Base-by-base conservation (phyloP, 2,329 filamentous ascomycete species). In the Curvularia spicifera region DNA sequence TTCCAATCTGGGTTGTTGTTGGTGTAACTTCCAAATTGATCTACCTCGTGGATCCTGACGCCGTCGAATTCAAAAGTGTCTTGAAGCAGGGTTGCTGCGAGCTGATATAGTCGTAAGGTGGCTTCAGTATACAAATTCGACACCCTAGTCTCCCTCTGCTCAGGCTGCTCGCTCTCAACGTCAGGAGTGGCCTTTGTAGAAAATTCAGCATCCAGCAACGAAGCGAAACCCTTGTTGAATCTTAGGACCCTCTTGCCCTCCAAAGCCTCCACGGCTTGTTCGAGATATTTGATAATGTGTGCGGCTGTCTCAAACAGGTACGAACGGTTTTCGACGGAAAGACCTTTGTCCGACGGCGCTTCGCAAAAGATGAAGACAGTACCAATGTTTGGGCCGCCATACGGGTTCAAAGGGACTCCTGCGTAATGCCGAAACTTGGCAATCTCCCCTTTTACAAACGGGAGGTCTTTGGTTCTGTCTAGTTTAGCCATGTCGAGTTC, bases 341-440 rank as follows among this genome's bases (percentile, higher is more conserved):
- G 51, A 3, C 55, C 55, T 8, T 31, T 8, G 0, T 54, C 24
- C 20, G 42, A 54, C 18, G 55, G 55, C 20, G 51, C 31, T 31
- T 47, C 52, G n/a, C 55, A 45, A 45, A 57, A 57, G 18, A 33
- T 40, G 31, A 57, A 57, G 0, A 57, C 37, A 2, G 55, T 57
- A 20, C 55, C 55, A 33, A 57, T 57, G 28, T 57, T 57, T 50
- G 51, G 55, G 22, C 55, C 55, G 22, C 31, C 31, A 12, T 57
- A 57, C 12, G 55, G 55, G 24, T 57, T 57, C 39, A 57, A 44
- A 12, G 55, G 55, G 7, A 57, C 45, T n/a, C 55, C 55, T 3
- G 51, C 55, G n/a, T 57, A 57, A 22, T 57, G 45, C 26, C 51
- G 52, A 18, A 57, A 57, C 2, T 54, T 57, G 44, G 55, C 55